These are phyloP conservation scores for Cinnamomum micranthum DNA, from an alignment of 164 flowering plant genomes.

Conservation along the genomic window DNA sequence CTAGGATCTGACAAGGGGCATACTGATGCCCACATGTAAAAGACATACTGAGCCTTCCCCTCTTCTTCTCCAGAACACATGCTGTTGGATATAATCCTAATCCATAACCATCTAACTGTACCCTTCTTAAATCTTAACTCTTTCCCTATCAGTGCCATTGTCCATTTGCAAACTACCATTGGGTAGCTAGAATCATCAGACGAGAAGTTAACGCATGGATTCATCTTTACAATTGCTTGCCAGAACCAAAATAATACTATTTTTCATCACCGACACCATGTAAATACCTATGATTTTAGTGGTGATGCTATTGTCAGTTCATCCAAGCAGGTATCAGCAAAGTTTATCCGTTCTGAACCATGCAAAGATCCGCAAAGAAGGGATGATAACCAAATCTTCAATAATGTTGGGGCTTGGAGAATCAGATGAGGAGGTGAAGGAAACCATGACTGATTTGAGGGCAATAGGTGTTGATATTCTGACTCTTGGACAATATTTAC, in stretches of 20 bases:
- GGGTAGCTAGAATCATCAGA: not conserved
- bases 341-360: slow-evolving; percentile 81
- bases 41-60: no score
- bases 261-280: not conserved
- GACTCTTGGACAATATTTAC: slow-evolving; percentile 91
- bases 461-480: slow-evolving; percentile 85
- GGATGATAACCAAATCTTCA: slow-evolving; percentile 90
- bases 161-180: not conserved
- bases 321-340: slow-evolving; percentile 63
- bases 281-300: not conserved
- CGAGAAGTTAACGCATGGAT: no score
- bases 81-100: not conserved
- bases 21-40: no score
- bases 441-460: slow-evolving; percentile 79
- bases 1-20: no score
- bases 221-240: no score
- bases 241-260: no score
- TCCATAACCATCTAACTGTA: not conserved
- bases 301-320: not conserved
- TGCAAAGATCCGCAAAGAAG: slow-evolving; percentile 69
- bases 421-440: slow-evolving; percentile 80
- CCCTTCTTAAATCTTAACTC: not conserved
- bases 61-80: no score
- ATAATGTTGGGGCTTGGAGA: slow-evolving; percentile 98
- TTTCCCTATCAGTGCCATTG: no score